Evolutionary conservation across 495 filamentous ascomycete genomes (phyloP).

Genomic region (Usnea hakonensis): DNA sequence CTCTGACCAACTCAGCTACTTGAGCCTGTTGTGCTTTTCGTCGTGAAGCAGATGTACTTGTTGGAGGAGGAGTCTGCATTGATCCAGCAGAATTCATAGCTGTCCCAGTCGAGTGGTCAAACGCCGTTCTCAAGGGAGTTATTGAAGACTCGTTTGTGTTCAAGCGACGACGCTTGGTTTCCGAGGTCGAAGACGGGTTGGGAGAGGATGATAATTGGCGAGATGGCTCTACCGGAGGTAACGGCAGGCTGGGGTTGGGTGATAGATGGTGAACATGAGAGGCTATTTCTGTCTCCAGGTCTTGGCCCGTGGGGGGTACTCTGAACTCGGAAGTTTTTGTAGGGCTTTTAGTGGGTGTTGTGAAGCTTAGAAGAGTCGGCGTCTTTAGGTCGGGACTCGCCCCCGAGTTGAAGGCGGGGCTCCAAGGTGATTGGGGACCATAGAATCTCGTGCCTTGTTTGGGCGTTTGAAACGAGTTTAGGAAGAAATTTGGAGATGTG

Average conservation of each 20-base stretch:
- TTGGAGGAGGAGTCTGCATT: conserved; percentile 62
- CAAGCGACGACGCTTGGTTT: conserved; percentile 28
- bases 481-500: conserved; percentile 54
- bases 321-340: conserved; percentile 26
- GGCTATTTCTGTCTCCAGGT: conserved; percentile 39
- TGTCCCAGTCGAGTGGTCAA: conserved; percentile 9
- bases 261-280: conserved; percentile 53
- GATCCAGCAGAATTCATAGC: conserved; percentile 41
- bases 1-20: conserved; percentile 28
- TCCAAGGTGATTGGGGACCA: conserved; percentile 46
- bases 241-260: conserved; percentile 41
- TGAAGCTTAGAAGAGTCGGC: conserved; percentile 37
- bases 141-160: conserved; percentile 10
- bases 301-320: conserved; percentile 24
- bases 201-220: conserved; percentile 51
- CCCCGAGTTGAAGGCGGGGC: conserved; percentile 46
- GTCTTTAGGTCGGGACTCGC: conserved; percentile 49
- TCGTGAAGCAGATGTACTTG: conserved; percentile 42
- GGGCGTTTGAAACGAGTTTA: conserved; percentile 58
- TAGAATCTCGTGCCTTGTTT: conserved; percentile 50
- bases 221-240: conserved; percentile 52
- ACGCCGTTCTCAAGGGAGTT: conserved; percentile 35
- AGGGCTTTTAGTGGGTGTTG: conserved; percentile 23
- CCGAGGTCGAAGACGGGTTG: conserved; percentile 35
- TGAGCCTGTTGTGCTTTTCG: conserved; percentile 31